phyloP scores from a whole-genome alignment of 257 asterid species.

The Penstemon barbatus region DNA sequence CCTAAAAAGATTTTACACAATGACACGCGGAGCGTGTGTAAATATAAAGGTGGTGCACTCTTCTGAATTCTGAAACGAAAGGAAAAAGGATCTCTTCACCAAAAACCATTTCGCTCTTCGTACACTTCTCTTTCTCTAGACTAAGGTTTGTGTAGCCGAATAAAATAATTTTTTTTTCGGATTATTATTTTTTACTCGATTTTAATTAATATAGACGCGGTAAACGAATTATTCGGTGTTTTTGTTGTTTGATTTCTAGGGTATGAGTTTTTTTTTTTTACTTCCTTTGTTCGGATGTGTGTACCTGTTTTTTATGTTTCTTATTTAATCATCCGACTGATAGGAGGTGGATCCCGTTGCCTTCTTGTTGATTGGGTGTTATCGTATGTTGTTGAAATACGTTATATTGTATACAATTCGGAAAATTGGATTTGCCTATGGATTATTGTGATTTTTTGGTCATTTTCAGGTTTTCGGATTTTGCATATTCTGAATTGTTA shows the following conservation, averaged over 20 bases:
- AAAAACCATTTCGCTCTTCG: no score
- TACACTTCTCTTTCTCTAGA: no score
- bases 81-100: no score
- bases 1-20: no score
- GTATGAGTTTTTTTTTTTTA: neutral
- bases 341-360: neutral
- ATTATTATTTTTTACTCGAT: no score
- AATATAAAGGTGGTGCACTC: no score
- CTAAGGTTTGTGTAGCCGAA: no score
- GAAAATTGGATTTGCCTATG: neutral
- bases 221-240: neutral
- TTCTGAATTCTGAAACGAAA: no score
- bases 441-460: neutral
- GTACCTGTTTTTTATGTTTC: neutral
- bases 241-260: constrained; percentile 2
- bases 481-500: neutral
- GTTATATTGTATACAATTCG: neutral
- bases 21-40: no score
- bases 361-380: neutral
- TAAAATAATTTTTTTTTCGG: no score
- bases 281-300: neutral
- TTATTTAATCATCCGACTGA: neutral
- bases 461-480: neutral
- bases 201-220: no score
- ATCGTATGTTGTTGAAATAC: neutral